Conservation (phyloP, 164 flowering plant species). For the Chimonanthus praecox region DNA sequence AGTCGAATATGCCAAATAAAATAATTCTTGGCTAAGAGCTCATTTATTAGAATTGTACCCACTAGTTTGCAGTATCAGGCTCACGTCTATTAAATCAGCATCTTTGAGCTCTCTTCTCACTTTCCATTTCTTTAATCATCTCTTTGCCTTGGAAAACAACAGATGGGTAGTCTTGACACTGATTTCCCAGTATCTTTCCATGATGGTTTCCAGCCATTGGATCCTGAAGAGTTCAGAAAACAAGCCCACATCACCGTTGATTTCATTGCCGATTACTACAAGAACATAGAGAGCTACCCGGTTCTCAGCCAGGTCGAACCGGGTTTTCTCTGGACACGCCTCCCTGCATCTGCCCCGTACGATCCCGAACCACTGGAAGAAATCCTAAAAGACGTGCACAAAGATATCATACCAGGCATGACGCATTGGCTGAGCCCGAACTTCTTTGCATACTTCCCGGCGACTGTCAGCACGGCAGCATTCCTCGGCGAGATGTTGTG, state of each 20-base stretch:
- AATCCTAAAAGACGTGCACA: constrained; percentile 34
- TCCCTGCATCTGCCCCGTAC: constrained; percentile 33
- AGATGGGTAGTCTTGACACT: constrained; percentile 34
- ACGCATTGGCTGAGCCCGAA: constrained; percentile 66
- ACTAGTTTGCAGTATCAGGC: too few relatives aligned
- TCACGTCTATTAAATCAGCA: too few relatives aligned
- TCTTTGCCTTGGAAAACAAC: too few relatives aligned
- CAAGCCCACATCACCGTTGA: constrained; percentile 39
- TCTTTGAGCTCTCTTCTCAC: too few relatives aligned
- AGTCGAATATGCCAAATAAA: too few relatives aligned
- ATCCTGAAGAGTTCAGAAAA: constrained; percentile 39
- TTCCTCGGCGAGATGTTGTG: constrained; percentile 58
- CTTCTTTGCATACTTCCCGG: constrained; percentile 59
- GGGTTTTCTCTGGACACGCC: constrained; percentile 27
- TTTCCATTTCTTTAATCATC: too few relatives aligned
- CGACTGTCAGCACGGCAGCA: constrained; percentile 46
- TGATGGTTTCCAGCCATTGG: constrained; percentile 32
- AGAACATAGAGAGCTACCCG: constrained; percentile 37
- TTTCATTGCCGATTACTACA: constrained; percentile 28
- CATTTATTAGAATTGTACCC: too few relatives aligned
- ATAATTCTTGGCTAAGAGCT: too few relatives aligned
- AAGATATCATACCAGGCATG: constrained; percentile 42
- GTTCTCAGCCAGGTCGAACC: constrained; percentile 47
- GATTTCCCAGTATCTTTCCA: constrained; percentile 6
- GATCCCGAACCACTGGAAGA: constrained; percentile 34